Base-by-base conservation (phyloP, 2,329 filamentous ascomycete species). In the Xylariaceae sp. region DNA sequence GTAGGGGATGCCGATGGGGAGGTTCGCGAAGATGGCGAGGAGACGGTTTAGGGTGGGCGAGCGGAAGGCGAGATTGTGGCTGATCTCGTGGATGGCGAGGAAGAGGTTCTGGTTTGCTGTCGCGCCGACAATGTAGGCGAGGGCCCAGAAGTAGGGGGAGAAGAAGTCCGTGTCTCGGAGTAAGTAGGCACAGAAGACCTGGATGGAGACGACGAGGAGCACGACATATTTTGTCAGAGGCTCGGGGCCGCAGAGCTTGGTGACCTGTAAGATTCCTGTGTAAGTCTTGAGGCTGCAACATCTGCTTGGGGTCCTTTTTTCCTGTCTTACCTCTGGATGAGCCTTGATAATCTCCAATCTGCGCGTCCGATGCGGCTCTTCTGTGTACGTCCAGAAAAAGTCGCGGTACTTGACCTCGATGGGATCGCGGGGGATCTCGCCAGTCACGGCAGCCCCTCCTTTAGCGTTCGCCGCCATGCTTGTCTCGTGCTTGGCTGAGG, bases 371-470 rank as follows among this genome's bases (percentile, higher is more conserved):
- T 99, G 94, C 63, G 94, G 94, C 77, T 99, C 94, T 75, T 99
- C 94, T 8, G 94, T 97, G 73, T 99, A 97, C 47, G 94, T 96
- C 94, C 95, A 97, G 78, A 96, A 96, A 81, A 97, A 97, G 74
- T 87, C 82, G 63, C 86, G 70, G 64, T 79, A 73, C 55, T 73
- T 74, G n/a, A 70, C 64, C 67, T 78, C 75, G 56, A 75, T 63
- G 37, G 72, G 69, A 56, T 82, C 74, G 56, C 74, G 71, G 59
- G 76, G 55, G 3, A 62, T 55, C 51, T 64, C 64, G 56, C 61
- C 53, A 23, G 51, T 52, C 23, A 39, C 10, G 37, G 49, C 61
- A 37, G 61, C 61, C 37, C 57, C 63, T 61, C 59, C 62, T 53
- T 68, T 64, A 15, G 57, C 66, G 53, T 69, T 66, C 56, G 68